phyloP scores from a whole-genome alignment of 202 grass and related monocot genomes.

The Hordeum pubiflorum region DNA sequence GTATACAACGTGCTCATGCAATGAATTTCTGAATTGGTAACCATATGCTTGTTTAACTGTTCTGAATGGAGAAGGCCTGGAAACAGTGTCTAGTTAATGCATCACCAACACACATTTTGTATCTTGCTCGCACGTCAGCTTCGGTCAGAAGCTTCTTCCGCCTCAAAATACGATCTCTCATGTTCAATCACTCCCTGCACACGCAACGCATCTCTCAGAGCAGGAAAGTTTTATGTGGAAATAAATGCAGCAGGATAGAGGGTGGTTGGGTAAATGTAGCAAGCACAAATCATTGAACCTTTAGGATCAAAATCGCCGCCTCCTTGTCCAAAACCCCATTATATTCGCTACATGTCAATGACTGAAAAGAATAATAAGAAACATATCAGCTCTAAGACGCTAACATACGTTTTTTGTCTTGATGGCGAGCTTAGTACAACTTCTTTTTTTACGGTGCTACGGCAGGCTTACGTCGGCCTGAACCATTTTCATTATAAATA shows the following conservation, averaged over 20 bases:
- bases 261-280: neutral
- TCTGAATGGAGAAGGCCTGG: neutral
- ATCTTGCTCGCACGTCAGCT: constrained; percentile 7
- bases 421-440: neutral
- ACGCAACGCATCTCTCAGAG: neutral
- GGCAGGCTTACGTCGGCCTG: too few species aligned
- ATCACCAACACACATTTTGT: neutral
- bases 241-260: neutral
- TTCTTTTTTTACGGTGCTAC: too few species aligned
- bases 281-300: constrained; percentile 25
- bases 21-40: neutral
- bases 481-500: too few species aligned
- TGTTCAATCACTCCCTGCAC: constrained; percentile 48
- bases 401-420: neutral
- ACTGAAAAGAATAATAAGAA: constrained; percentile 20
- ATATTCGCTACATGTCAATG: constrained; percentile 71
- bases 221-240: neutral
- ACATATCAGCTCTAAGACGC: neutral
- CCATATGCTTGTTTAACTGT: neutral
- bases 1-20: neutral
- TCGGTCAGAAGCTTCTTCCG: neutral
- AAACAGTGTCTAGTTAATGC: neutral
- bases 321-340: constrained; percentile 83
- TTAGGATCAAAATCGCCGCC: constrained; percentile 61
- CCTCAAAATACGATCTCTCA: constrained; percentile 51